Conservation (phyloP, 2,329 filamentous ascomycete species). For the Sporothrix luriei region DNA sequence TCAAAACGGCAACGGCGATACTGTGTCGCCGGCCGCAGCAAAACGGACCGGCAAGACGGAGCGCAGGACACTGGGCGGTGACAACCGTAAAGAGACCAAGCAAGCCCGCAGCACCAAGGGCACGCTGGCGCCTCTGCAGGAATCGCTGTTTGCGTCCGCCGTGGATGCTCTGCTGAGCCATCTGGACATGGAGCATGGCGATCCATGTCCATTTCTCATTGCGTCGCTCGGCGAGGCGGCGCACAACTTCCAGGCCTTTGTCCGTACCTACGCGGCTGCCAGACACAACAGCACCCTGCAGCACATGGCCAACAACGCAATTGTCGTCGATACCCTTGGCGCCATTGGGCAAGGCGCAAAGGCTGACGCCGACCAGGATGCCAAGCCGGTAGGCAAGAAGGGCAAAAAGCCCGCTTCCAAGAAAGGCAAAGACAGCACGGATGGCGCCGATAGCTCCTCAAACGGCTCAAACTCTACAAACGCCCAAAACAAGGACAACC, state of each 20-base stretch:
- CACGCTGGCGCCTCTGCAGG: background rate
- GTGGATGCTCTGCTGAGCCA: background rate
- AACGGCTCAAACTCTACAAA: background rate
- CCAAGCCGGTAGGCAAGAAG: background rate
- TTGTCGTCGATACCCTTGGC: slow-evolving; percentile 12
- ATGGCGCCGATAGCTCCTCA: background rate
- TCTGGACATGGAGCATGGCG: background rate
- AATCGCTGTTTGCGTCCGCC: background rate
- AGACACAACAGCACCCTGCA: background rate
- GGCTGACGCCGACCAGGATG: background rate
- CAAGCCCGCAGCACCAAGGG: slow-evolving; percentile 17
- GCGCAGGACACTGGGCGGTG: background rate
- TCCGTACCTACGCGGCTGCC: background rate
- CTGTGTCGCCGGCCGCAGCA: background rate
- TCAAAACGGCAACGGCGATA: background rate
- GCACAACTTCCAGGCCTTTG: slow-evolving; percentile 9
- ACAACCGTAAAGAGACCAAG: slow-evolving; percentile 8
- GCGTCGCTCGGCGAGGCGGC: slow-evolving; percentile 16
- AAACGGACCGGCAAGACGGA: background rate
- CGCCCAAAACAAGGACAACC: background rate
- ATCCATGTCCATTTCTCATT: background rate
- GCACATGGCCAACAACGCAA: slow-evolving; percentile 9
- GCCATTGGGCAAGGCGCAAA: background rate
- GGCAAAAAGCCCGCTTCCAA: background rate
- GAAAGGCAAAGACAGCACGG: slow-evolving; percentile 6